Percentiles rank a stretch among this genome's conserved stretches.
These are phyloP conservation scores for Brassica hybrid DNA, from an alignment of 441 rosid species.

Conservation along the genomic window DNA sequence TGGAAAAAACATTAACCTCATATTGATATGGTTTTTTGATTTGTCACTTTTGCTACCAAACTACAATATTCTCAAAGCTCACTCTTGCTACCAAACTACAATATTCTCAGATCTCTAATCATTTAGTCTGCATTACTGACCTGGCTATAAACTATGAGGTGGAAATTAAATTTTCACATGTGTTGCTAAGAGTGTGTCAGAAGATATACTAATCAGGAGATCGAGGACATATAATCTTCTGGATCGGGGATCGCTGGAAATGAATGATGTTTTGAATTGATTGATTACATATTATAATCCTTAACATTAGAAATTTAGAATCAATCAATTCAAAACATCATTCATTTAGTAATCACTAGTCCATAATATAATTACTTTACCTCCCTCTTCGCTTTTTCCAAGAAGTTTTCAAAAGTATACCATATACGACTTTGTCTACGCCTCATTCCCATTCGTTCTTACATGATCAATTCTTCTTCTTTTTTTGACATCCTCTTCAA, in stretches of 20 bases:
- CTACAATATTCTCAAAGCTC: background rate
- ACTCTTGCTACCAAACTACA: background rate
- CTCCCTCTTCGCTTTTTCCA: background rate
- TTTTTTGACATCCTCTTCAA: background rate
- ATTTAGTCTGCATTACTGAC: no score
- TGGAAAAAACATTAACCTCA: background rate
- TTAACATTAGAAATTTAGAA: background rate
- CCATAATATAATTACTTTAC: background rate
- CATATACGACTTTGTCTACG: slow-evolving; percentile 31
- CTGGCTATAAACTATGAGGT: slow-evolving; percentile 23
- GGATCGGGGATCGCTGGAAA: slow-evolving; percentile 1
- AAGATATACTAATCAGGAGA: slow-evolving; percentile 5
- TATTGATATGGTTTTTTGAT: background rate
- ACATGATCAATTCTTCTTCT: background rate
- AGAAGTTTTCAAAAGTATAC: slow-evolving; percentile 20
- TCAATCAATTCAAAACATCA: background rate
- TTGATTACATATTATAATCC: no score
- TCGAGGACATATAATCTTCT: slow-evolving; percentile 10
- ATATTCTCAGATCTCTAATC: background rate
- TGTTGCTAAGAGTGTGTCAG: slow-evolving; percentile 25
- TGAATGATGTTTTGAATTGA: no score
- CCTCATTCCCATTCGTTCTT: slow-evolving; percentile 18
- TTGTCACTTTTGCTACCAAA: background rate
- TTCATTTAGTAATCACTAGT: slow-evolving; percentile 8
- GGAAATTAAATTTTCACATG: slow-evolving; percentile 27